Percentiles rank a stretch among this genome's conserved stretches.
Evolutionary conservation across 1,284 basidiomycete species (phyloP).

Genomic region (Marasmius sp.): DNA sequence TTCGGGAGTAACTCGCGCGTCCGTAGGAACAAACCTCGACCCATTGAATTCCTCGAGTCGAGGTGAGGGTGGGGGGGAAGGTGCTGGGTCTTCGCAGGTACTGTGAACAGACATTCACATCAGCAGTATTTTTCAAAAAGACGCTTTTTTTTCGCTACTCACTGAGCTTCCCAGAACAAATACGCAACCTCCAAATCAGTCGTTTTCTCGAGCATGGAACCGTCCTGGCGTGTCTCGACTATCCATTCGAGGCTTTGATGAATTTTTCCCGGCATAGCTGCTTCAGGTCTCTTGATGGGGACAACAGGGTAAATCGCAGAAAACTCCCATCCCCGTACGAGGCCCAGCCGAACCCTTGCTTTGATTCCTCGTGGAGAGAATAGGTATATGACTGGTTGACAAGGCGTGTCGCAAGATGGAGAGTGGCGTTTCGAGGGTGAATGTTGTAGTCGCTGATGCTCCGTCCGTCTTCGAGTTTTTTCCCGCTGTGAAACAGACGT

Average conservation of each 20-base stretch:
- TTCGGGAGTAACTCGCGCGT: not conserved
- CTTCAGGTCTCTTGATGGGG: not conserved
- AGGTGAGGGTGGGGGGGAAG: constrained; percentile 13
- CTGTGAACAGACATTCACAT: not conserved
- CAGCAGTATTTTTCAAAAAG: constrained; percentile 26
- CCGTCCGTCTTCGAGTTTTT: not conserved
- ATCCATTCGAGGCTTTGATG: constrained; percentile 25
- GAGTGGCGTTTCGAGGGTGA: not conserved
- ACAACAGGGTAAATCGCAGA: constrained; percentile 33
- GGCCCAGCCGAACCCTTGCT: constrained; percentile 22
- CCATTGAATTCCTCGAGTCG: not conserved
- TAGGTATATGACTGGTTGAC: constrained; percentile 32
- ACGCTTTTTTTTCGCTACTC: not conserved
- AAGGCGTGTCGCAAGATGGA: not conserved
- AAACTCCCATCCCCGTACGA: constrained; percentile 29
- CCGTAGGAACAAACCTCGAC: constrained; percentile 5
- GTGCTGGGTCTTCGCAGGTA: not conserved
- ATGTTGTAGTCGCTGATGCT: not conserved
- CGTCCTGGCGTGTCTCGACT: constrained; percentile 23
- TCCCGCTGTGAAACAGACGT: not conserved
- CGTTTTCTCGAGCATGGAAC: constrained; percentile 22
- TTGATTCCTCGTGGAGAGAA: constrained; percentile 22
- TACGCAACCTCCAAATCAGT: constrained; percentile 25
- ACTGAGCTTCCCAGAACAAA: constrained; percentile 35
- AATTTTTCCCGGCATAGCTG: constrained; percentile 5